phyloP scores from a whole-genome alignment of 2,329 filamentous ascomycete genomes.

The Saccharata proteae region DNA sequence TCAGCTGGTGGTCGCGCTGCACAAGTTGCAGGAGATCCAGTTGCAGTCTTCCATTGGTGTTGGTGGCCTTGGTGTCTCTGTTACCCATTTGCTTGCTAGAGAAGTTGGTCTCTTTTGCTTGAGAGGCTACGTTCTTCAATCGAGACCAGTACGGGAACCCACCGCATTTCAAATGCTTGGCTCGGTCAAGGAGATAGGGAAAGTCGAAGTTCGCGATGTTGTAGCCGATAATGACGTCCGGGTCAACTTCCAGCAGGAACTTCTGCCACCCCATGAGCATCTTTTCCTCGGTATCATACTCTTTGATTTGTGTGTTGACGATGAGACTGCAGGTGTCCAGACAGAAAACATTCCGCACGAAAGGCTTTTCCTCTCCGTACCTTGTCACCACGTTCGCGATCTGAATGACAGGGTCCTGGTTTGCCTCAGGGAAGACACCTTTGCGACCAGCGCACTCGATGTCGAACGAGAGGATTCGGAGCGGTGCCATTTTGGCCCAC shows the following conservation, averaged over 20 bases:
- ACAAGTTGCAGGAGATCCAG: constrained; percentile 89
- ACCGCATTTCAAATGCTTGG: constrained; percentile 65
- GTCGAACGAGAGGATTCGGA: constrained; percentile 90
- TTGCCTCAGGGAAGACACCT: constrained; percentile 89
- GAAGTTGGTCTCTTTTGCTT: constrained; percentile 69
- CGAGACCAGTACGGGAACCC: constrained; percentile 84
- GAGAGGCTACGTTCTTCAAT: constrained; percentile 57
- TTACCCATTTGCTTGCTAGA: constrained; percentile 98
- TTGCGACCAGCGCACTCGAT: constrained; percentile 98
- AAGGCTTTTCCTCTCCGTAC: constrained; percentile 92
- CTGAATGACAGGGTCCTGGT: constrained; percentile 89
- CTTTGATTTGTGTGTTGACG: constrained; percentile 84
- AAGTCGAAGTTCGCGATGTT: constrained; percentile 99
- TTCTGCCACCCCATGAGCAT: constrained; percentile 91
- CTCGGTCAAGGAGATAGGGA: constrained; percentile 82
- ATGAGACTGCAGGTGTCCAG: constrained; percentile 86
- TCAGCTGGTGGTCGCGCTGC: constrained; percentile 84
- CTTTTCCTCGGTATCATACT: constrained; percentile 67
- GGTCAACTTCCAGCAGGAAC: constrained; percentile 81
- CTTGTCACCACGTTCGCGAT: constrained; percentile 92
- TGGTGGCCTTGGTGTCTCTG: constrained; percentile 85
- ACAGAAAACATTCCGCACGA: constrained; percentile 93
- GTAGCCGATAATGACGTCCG: constrained; percentile 97
- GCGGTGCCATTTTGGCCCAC: constrained; percentile 95
- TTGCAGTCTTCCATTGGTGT: constrained; percentile 86